Percentiles rank a stretch among this genome's conserved stretches.
Evolutionary conservation across 1,139 yeast genomes (phyloP).

Genomic region (Entelexis sorbosivorans): DNA sequence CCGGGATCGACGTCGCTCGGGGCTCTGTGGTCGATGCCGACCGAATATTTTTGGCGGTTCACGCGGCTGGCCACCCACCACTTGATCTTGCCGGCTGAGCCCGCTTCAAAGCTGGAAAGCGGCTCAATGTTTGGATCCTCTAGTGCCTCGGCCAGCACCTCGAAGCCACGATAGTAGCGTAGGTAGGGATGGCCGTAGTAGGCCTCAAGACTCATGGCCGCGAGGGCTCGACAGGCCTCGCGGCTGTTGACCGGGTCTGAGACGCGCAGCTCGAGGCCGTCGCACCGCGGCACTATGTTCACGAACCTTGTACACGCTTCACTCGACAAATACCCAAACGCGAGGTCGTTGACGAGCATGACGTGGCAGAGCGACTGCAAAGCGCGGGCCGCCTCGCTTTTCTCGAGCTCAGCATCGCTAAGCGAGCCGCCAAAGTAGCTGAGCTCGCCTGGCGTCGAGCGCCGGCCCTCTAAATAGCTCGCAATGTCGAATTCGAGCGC

Average conservation of each 20-base stretch:
- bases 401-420: not conserved
- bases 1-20: not conserved
- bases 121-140: slow-evolving; percentile 14
- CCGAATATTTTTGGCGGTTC: not conserved
- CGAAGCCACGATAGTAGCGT: slow-evolving; percentile 3
- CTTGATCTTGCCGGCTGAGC: slow-evolving; percentile 10
- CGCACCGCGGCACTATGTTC: slow-evolving; percentile 11
- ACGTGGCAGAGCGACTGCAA: slow-evolving; percentile 19
- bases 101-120: slow-evolving; percentile 15
- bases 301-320: slow-evolving; percentile 24
- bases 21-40: not conserved
- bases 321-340: slow-evolving; percentile 25
- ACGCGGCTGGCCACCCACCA: slow-evolving; percentile 19
- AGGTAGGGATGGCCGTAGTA: slow-evolving; percentile 5
- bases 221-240: slow-evolving; percentile 13
- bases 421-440: not conserved
- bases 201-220: slow-evolving; percentile 15
- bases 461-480: not conserved
- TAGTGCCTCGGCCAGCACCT: slow-evolving; percentile 2
- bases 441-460: not conserved
- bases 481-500: not conserved
- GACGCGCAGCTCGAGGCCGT: slow-evolving; percentile 18
- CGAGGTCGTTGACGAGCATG: slow-evolving; percentile 25
- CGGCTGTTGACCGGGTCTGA: slow-evolving; percentile 23
- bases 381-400: slow-evolving; percentile 11